These are phyloP conservation scores for Syncephalis plumigaleata DNA, from an alignment of 371 early-diverging fungal genomes.

Conservation along the genomic window DNA sequence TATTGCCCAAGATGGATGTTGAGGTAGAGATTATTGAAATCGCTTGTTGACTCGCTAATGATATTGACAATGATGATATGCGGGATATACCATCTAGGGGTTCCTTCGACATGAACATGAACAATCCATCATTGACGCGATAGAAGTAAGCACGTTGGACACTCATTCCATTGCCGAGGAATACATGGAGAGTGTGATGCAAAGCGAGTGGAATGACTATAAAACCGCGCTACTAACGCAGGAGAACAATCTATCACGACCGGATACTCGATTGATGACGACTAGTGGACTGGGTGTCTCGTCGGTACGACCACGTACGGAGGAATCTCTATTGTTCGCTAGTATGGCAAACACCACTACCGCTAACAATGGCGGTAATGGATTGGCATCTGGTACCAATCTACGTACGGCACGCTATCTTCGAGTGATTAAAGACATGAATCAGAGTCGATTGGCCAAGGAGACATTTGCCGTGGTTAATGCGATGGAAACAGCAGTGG, in stretches of 20 bases:
- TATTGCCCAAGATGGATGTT: slow-evolving; percentile 56
- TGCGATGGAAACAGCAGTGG: slow-evolving; percentile 18
- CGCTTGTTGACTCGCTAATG: neutral
- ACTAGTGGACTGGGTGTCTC: neutral
- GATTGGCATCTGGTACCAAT: slow-evolving; percentile 4
- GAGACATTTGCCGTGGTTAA: slow-evolving; percentile 9
- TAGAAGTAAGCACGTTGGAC: slow-evolving; percentile 41
- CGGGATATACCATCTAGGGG: no score
- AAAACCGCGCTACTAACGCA: slow-evolving; percentile 45
- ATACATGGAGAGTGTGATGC: neutral
- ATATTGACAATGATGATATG: neutral
- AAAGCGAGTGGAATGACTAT: slow-evolving; percentile 19
- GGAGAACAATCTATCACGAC: neutral
- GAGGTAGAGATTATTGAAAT: slow-evolving; percentile 19
- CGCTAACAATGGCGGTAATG: no score
- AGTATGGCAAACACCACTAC: neutral
- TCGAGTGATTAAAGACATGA: slow-evolving; percentile 23
- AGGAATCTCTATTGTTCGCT: neutral
- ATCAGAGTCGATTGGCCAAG: slow-evolving; percentile 18
- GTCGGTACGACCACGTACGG: neutral
- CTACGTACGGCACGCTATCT: slow-evolving; percentile 23
- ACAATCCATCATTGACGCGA: slow-evolving; percentile 39
- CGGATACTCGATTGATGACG: neutral
- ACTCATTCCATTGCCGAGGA: slow-evolving; percentile 7
- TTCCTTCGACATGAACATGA: slow-evolving; percentile 54